Base-by-base conservation (phyloP, 108 stramenopile species). In the Heterococcus sp. region DNA sequence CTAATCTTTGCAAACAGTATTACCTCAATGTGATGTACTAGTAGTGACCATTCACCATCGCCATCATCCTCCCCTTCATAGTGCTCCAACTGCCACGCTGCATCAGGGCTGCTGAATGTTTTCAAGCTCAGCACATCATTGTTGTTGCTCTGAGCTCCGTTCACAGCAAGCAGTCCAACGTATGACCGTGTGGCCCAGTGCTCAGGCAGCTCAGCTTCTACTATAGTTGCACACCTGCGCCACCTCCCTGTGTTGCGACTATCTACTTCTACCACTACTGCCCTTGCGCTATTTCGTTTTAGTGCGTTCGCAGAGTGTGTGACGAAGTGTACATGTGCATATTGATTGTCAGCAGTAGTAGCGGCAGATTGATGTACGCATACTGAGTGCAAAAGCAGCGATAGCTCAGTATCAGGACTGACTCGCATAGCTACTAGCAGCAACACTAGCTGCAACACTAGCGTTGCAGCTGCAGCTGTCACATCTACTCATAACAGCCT, bases 11-110 rank as follows among this genome's bases (percentile, higher is more conserved):
- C n/a, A 58, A 8, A 8, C 46, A 8, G 14, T 21, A 8, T 8
- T 58, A 58, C 46, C 70, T 78, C 77, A 63, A 78, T 78, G 69
- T 78, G 77, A 70, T 78, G 77, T 37, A 78, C 72, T 36, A 78
- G 77, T 58, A 58, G 8, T 8, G 14, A 8, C 46, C 46, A 58
- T 21, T 58, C 46, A 28, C 32, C 35, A 37, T 78, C 77, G 32
- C 64, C 35, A 63, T 78, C 77, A 30, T 35, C 69, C 0, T 78
- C 77, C 32, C 65, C 74, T 2, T 78, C 77, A 37, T 71, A 58
- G 5, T 66, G 32, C 39, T 78, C 69, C 34, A 69, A 35, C 35
- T 67, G 70, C 77, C 77, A 78, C 27, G 77, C 77, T 3, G 69
- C 65, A 11, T 64, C 35, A 14, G 77, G 37, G 21, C 40, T 14